These are phyloP conservation scores for Papiliotrema flavescens DNA, from an alignment of 1,284 basidiomycete species.

Conservation along the genomic window DNA sequence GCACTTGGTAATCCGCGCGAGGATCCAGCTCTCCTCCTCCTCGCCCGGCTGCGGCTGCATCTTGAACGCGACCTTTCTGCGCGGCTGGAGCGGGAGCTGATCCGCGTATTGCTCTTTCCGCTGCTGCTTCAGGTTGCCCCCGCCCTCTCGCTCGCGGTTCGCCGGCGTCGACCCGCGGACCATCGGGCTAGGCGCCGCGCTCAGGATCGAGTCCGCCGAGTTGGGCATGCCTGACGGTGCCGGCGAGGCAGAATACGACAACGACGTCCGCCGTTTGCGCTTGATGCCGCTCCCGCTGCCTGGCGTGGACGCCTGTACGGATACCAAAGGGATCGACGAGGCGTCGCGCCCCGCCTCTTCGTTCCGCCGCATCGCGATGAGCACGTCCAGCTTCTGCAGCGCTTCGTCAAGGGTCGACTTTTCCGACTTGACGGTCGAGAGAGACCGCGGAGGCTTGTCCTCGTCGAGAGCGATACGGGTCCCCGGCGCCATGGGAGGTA, in stretches of 20 bases:
- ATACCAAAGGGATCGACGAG: neutral
- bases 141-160: slow-evolving; percentile 9
- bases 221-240: slow-evolving; percentile 6
- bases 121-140: slow-evolving; percentile 9
- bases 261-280: slow-evolving; percentile 10
- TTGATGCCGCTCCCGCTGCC: slow-evolving; percentile 14
- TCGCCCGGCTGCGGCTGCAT: slow-evolving; percentile 24
- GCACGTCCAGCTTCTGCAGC: slow-evolving; percentile 32
- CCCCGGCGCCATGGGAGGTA: slow-evolving; percentile 21
- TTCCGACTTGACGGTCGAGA: slow-evolving; percentile 14
- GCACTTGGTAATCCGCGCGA: slow-evolving; percentile 47
- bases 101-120: slow-evolving; percentile 30
- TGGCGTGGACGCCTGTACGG: slow-evolving; percentile 5
- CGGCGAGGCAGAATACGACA: slow-evolving; percentile 14
- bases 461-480: slow-evolving; percentile 6
- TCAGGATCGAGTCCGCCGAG: slow-evolving; percentile 9
- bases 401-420: slow-evolving; percentile 33
- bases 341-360: neutral
- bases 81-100: slow-evolving; percentile 49
- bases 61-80: slow-evolving; percentile 49
- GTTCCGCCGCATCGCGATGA: slow-evolving; percentile 28
- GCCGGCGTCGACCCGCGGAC: slow-evolving; percentile 17
- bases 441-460: slow-evolving; percentile 5
- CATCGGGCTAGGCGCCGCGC: slow-evolving; percentile 17
- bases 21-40: slow-evolving; percentile 44